These are phyloP conservation scores for Clarireedia monteithiana DNA, from an alignment of 2,329 filamentous ascomycete genomes.

Conservation along the genomic window DNA sequence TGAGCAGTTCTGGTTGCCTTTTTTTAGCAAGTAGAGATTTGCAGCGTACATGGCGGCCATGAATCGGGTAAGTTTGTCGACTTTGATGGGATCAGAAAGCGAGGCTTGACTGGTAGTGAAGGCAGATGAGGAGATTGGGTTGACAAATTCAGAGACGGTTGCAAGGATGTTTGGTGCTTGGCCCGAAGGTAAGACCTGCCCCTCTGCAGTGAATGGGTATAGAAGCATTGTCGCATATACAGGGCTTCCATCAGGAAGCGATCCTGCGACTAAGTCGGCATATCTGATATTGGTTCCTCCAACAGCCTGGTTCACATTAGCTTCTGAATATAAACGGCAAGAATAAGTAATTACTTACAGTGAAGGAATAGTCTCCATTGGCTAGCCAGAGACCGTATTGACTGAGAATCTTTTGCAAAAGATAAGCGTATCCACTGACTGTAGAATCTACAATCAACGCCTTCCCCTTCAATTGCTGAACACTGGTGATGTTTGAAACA, in stretches of 20 bases:
- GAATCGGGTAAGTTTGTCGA: conserved; percentile 19
- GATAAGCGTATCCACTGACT: conserved; percentile 25
- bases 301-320: conserved; percentile 15
- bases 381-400: conserved; percentile 14
- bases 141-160: conserved; percentile 5
- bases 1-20: not conserved
- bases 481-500: conserved; percentile 22
- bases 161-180: not conserved
- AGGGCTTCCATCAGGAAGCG: conserved; percentile 22
- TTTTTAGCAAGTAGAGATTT: conserved; percentile 22
- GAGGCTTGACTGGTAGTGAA: conserved; percentile 20
- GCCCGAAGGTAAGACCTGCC: conserved; percentile 8
- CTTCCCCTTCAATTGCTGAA: conserved; percentile 23
- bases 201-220: conserved; percentile 26
- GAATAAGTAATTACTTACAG: not conserved
- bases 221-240: conserved; percentile 28
- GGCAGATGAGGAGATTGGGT: conserved; percentile 16
- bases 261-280: conserved; percentile 21
- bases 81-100: conserved; percentile 9
- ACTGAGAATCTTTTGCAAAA: conserved; percentile 18
- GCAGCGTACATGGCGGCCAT: conserved; percentile 25
- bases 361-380: not conserved
- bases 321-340: not conserved
- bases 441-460: conserved; percentile 27
- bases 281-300: conserved; percentile 25